Evolutionary conservation across 495 filamentous ascomycete species (phyloP), one percentile per base, ranked within the genome.

Genomic region (Glutinoglossum americanum): DNA sequence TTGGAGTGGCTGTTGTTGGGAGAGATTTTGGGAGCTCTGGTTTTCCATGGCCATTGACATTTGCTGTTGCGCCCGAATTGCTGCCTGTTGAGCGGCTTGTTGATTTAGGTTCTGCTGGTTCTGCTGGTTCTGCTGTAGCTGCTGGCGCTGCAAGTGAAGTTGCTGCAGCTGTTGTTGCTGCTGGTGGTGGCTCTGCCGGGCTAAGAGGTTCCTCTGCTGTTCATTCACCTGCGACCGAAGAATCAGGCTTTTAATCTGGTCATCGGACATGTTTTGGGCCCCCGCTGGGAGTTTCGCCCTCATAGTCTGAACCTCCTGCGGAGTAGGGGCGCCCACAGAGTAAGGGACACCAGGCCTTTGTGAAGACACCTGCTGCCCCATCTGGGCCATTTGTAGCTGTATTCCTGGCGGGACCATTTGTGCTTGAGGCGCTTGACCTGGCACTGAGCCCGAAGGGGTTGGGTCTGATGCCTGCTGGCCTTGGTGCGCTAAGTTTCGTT

Each of bases 21-120:
- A 27, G 6, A 8, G 1, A 30, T 28, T 53, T 13, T 53, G 49
- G 1, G 23, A 30, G 49, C 25, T 17, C 49, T 53, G 49, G 17
- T 28, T 53, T 32, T 53, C 49, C 5, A 53, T 53, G 49, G 49
- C 5, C 1, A 53, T 53, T 28, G 49, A 21, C 19, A 53, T 53
- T 32, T 53, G 49, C 49, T 53, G 49, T 8, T n/a, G n/a, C n/a
- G 56, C 37, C 5, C 19, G 37, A 28, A 45, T 44, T 6, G 23
- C 28, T 39, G 35, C 47, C 11, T 47, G 44, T 8, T 57, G 33
- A n/a, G 53, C 39, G 54, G 15, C 61, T 64, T 8, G 65, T 66
- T 30, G 71, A 71, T 23, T 72, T 72, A n/a, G 76, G 71, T 8
- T 62, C 37, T 64, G 65, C 44, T 58, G 63, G 19, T 60, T 62